Percentiles rank a stretch among this genome's conserved stretches.
phyloP scores from a whole-genome alignment of 1,284 basidiomycete species.

The Apiotrichum brassicae region DNA sequence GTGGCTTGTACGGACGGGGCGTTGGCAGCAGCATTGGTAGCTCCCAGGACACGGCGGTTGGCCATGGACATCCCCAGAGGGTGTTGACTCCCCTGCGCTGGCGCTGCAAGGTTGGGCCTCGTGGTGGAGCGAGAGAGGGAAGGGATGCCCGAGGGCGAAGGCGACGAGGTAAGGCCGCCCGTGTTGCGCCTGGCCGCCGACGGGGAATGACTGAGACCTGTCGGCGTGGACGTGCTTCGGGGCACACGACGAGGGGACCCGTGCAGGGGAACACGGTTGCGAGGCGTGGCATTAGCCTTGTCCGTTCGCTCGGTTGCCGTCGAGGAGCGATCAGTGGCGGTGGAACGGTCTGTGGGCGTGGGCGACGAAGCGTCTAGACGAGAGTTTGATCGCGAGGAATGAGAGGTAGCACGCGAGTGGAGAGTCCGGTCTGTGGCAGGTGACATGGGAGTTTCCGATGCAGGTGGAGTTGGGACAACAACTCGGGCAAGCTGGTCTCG shows the following conservation, averaged over 20 bases:
- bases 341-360: neutral
- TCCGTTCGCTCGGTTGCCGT: neutral
- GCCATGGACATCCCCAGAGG: conserved; percentile 4
- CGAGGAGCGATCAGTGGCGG: neutral
- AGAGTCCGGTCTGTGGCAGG: conserved; percentile 22
- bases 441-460: conserved; percentile 34
- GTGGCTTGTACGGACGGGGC: conserved; percentile 15
- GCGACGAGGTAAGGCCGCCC: conserved; percentile 2
- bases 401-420: conserved; percentile 16
- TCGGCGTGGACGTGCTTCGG: conserved; percentile 12
- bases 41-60: neutral
- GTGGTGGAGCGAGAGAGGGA: conserved; percentile 35
- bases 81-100: no score
- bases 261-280: neutral
- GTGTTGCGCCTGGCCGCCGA: conserved; percentile 3
- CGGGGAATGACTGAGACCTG: conserved; percentile 20
- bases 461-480: conserved; percentile 32
- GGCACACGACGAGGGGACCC: conserved; percentile 7
- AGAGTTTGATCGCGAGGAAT: neutral
- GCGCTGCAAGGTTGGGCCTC: conserved; percentile 28
- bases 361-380: conserved; percentile 3
- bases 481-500: conserved; percentile 56
- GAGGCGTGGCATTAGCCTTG: neutral
- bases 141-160: conserved; percentile 30
- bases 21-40: neutral